These are phyloP conservation scores for Cymodocea nodosa DNA, from an alignment of 116 monocot species.

Conservation along the genomic window DNA sequence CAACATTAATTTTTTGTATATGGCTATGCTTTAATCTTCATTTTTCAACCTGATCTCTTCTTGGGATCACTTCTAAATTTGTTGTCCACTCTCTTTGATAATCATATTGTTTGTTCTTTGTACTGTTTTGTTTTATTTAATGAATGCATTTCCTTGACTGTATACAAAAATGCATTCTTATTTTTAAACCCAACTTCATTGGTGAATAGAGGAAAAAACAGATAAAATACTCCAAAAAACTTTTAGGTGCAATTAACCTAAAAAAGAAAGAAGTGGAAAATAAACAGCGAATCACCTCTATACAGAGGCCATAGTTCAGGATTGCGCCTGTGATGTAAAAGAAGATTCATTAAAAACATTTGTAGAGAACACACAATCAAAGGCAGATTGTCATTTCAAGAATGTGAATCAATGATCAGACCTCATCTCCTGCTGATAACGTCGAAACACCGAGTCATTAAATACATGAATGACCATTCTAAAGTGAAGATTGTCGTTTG, in stretches of 20 bases:
- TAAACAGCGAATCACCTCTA: constrained; percentile 42
- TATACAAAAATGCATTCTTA: too few relatives aligned
- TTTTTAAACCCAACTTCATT: too few relatives aligned
- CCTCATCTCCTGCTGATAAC: constrained; percentile 99
- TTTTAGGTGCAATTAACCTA: neutral
- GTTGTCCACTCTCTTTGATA: too few relatives aligned
- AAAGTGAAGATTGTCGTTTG: constrained; percentile 55
- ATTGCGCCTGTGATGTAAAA: constrained; percentile 52
- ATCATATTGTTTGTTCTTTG: too few relatives aligned
- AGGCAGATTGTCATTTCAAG: neutral
- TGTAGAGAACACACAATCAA: neutral
- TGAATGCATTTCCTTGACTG: too few relatives aligned
- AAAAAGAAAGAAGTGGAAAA: neutral
- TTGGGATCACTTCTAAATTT: too few relatives aligned
- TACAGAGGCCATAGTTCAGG: constrained; percentile 89
- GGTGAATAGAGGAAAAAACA: too few relatives aligned
- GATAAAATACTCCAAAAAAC: too few relatives aligned
- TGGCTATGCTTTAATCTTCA: too few relatives aligned
- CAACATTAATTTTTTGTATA: too few relatives aligned
- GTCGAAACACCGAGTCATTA: constrained; percentile 82
- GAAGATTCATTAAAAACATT: neutral
- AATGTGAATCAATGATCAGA: constrained; percentile 10
- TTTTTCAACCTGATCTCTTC: too few relatives aligned
- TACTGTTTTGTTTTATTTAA: too few relatives aligned
- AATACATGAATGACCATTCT: constrained; percentile 98